Conservation (phyloP, 805 yeast genomes). For the Lachancea waltii region DNA sequence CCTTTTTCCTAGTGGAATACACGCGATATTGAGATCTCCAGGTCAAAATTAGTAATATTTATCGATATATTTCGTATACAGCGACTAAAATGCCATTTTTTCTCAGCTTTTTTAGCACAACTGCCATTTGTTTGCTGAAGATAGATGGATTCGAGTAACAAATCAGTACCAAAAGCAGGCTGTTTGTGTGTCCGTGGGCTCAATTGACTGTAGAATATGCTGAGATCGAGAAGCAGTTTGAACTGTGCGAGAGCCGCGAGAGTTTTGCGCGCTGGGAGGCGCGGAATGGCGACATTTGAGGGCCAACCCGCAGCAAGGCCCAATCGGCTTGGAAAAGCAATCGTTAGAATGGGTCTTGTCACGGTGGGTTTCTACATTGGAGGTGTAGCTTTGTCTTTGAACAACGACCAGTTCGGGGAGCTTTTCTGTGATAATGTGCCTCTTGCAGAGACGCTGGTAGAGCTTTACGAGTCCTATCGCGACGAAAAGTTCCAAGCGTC, state of each 20-base stretch:
- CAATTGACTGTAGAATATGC: constrained; percentile 1
- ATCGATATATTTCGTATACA: neutral
- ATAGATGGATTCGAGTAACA: too few species aligned
- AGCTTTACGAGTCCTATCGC: constrained; percentile 39
- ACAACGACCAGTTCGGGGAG: constrained; percentile 55
- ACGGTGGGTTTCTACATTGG: constrained; percentile 43
- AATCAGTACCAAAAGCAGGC: too few species aligned
- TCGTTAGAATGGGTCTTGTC: constrained; percentile 29
- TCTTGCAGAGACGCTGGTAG: constrained; percentile 49
- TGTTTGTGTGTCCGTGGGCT: neutral
- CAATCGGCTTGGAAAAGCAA: constrained; percentile 29
- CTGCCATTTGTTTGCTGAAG: neutral
- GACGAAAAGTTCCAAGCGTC: constrained; percentile 16
- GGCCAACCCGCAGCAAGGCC: constrained; percentile 9
- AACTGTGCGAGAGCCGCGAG: constrained; percentile 1
- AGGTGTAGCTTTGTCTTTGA: constrained; percentile 52
- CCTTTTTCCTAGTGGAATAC: too few species aligned
- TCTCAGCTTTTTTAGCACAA: neutral
- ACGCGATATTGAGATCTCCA: too few species aligned
- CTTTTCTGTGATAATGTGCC: constrained; percentile 59
- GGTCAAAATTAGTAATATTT: neutral
- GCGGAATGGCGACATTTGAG: constrained; percentile 11
- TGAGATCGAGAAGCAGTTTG: constrained; percentile 4
- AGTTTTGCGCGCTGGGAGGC: constrained; percentile 1
- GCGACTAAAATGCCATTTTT: neutral